Evolutionary conservation across 176 grass and related monocot genomes (phyloP), one percentile per base, ranked within the genome.

Genomic region (Musa beccarii): DNA sequence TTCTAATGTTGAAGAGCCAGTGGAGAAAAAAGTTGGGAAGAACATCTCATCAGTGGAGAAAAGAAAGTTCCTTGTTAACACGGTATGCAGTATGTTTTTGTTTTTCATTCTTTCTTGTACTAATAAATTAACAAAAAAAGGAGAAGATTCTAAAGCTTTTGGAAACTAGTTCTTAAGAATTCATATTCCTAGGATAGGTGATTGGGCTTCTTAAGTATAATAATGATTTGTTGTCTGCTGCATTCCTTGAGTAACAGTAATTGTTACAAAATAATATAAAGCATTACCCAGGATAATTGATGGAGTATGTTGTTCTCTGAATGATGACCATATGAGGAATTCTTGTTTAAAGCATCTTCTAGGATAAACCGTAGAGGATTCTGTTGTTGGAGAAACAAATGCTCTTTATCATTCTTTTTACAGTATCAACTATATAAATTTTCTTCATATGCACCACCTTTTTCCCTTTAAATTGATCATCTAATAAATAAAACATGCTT

Each of bases 1-100:
- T 72, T 72, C 19, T 56, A 78, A 68, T 66, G 16, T 21, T 17
- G 14, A 21, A 28, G 55, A 74, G n/a, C 11, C 67, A 59, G 16
- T 88, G 81, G 74, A 74, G 77, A 79, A 82, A 11, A 87, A 78
- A 2, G 29, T 68, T 55, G 87, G 87, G 59, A 88, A 84, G 63
- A 88, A 84, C 55, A 76, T 89, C 10, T 83, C 93, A 54, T 79
- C 85, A 68, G 26, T 29, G 2, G 87, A 96, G 71, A 92, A 92
- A 84, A 83, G 76, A 77, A 92, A 88, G 63, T 96, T 92, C 70
- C 87, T 96, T 83, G 26, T 92, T 69, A 75, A 82, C 54, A 90
- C 85, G 68, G 87, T 92, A 88, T 50, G 64, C 66, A 56, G 34
- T 28, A 0, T 43, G 78, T 78, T 59, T 19, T 2, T 8, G 3